Evolutionary conservation across 106 monocot species (phyloP), one percentile per base, ranked within the genome.

Genomic region (Gastrodia elata): DNA sequence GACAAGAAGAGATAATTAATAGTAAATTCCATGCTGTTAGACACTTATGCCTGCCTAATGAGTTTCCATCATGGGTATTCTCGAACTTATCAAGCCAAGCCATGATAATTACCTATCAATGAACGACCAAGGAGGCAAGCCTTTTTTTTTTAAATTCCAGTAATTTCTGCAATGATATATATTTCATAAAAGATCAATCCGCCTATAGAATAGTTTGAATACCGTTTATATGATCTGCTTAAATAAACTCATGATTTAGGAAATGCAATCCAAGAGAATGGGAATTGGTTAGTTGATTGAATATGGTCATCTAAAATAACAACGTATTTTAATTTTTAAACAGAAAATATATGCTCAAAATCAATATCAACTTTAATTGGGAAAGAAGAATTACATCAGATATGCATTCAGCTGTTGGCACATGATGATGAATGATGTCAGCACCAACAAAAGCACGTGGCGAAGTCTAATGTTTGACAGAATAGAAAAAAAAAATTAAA

Each of bases 361-460:
- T 13, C 9, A 61, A 61, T 32, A 46, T 11, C 71, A 48, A 46
- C 22, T 71, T 48, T 6, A 71, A 10, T 44, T 35, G 44, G 35
- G 58, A 69, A 73, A 57, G 65, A 71, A 72, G 30, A 79, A 69
- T 28, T 94, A 94, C 94, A 84, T 94, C 86, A 73, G 91, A 88
- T 80, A 94, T 79, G 55, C 82, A 79, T 44, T 82, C 86, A 24
- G 94, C 91, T 74, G 74, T 73, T 73, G 88, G 94, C 74, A 94
- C 79, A 79, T 94, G 94, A 58, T 81, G 88, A 69, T 71, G 75
- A 58, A 94, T 88, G 79, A 94, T 91, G 38, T 94, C 86, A 58
- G 82, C 56, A 73, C 83, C 94, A n/a, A 88, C 64, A 73, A 82
- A 78, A 28, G 74, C 58, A 73, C 64, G 68, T 70, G 88, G 82